Base-by-base conservation (phyloP, 75 land plant genomes). In the Adiantum capillusveneris region DNA sequence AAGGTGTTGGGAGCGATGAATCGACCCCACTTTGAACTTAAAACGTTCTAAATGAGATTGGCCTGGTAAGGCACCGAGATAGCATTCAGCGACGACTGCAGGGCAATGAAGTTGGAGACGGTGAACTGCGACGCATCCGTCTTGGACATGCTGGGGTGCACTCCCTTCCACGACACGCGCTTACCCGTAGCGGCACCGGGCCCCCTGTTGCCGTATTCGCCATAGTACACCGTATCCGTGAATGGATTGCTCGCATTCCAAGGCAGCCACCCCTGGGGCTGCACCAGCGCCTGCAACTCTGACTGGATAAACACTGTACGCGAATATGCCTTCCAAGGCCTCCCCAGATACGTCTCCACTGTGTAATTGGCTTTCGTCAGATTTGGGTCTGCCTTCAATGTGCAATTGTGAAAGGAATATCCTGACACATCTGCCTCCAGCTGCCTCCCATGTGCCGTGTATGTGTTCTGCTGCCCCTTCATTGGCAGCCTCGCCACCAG, bases 321-420 rank as follows among this genome's bases (percentile, higher is more conserved):
- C 6, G 87, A 77, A 58, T 58, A 81, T 42, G 58, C 60, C 67
- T 76, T 83, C 86, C 86, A 83, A 5, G 87, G 87, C 63, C 87
- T 60, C 0, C 87, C 87, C 22, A 81, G 56, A 65, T 61, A 81
- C 11, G 68, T 78, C 9, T 31, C 24, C 44, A 20, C 41, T 1
- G 18, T 17, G 22, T n/a, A 22, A 0, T 26, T 28, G 49, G 53
- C 24, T 17, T 30, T 44, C 25, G 41, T 41, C 18, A 65, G 49
- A 0, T 65, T 28, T 14, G 9, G 9, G 43, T 41, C 43, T 14
- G 43, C 43, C 43, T 14, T 14, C 12, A 41, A 9, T 41, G 43
- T 41, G 61, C 76, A 74, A 41, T 55, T 50, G 20, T 68, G 72
- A 46, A 74, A 69, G 11, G 73, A 68, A 30, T 72, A 46, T 9